Percentiles rank a stretch among this genome's conserved stretches.
phyloP scores from a whole-genome alignment of 2,329 filamentous ascomycete species.

The Fusarium austroafricanum region DNA sequence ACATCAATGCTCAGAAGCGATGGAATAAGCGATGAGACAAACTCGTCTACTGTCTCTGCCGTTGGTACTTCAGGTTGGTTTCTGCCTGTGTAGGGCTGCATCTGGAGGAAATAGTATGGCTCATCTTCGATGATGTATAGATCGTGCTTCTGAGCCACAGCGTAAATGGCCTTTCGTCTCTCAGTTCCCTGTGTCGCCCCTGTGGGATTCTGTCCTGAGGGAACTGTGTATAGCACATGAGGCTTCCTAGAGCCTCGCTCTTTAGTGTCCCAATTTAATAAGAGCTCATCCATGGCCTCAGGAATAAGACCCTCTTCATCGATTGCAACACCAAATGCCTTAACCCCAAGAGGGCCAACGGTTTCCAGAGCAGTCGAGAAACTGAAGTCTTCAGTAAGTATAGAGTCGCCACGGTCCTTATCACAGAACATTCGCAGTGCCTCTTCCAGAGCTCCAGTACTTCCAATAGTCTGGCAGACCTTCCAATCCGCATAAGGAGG shows the following conservation, averaged over 20 bases:
- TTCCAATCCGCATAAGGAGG: constrained; percentile 94
- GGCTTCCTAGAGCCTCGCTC: constrained; percentile 61
- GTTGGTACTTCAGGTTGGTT: constrained; percentile 63
- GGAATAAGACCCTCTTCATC: constrained; percentile 67
- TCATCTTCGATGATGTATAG: constrained; percentile 91
- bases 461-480: constrained; percentile 84
- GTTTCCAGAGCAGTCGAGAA: constrained; percentile 80
- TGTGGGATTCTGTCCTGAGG: constrained; percentile 90
- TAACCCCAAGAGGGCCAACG: constrained; percentile 64
- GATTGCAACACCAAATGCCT: constrained; percentile 62
- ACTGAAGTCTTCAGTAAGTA: constrained; percentile 91
- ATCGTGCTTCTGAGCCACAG: constrained; percentile 84
- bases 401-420: constrained; percentile 74
- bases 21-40: constrained; percentile 72
- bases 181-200: constrained; percentile 80
- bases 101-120: constrained; percentile 94
- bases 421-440: constrained; percentile 83
- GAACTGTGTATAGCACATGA: constrained; percentile 69
- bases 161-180: constrained; percentile 79
- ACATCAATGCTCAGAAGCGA: constrained; percentile 83
- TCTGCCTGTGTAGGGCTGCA: constrained; percentile 76
- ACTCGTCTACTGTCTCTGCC: constrained; percentile 74
- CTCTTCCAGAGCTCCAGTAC: constrained; percentile 87
- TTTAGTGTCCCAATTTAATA: constrained; percentile 62
- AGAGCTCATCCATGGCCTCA: constrained; percentile 62